Percentiles rank a stretch among this genome's conserved stretches.
Conservation (phyloP, 73 alveolate genomes). For the Tetrahymena thermophila region DNA sequence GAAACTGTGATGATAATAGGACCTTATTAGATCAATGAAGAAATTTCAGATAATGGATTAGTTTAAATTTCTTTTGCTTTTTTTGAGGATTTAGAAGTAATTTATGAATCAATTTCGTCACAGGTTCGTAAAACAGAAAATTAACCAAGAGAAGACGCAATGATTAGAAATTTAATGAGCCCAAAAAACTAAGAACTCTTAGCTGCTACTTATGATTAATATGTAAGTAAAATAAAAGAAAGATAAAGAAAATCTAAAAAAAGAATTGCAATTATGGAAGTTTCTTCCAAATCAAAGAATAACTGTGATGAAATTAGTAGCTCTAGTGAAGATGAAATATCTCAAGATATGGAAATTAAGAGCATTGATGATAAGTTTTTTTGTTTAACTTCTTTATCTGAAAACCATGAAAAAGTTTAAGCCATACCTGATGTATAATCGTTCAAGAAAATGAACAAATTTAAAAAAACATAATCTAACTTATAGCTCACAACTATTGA, state of each 20-base stretch:
- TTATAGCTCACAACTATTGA: background rate
- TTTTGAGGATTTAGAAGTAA: background rate
- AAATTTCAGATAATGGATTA: background rate
- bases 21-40: background rate
- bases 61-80: background rate
- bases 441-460: background rate
- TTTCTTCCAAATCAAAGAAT: background rate
- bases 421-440: background rate
- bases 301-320: background rate
- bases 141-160: background rate
- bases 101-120: background rate
- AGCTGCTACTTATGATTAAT: background rate
- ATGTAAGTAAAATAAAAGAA: background rate
- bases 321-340: background rate
- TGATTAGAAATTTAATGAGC: background rate
- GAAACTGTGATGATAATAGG: background rate
- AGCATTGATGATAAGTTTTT: background rate
- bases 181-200: background rate
- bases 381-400: background rate
- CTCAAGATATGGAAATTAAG: background rate
- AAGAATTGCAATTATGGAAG: background rate
- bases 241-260: background rate
- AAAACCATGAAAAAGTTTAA: no score
- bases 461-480: background rate
- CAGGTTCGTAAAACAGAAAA: background rate